These are phyloP conservation scores for Citrus mangshanensis DNA, from an alignment of 345 rosid genomes.

Conservation along the genomic window DNA sequence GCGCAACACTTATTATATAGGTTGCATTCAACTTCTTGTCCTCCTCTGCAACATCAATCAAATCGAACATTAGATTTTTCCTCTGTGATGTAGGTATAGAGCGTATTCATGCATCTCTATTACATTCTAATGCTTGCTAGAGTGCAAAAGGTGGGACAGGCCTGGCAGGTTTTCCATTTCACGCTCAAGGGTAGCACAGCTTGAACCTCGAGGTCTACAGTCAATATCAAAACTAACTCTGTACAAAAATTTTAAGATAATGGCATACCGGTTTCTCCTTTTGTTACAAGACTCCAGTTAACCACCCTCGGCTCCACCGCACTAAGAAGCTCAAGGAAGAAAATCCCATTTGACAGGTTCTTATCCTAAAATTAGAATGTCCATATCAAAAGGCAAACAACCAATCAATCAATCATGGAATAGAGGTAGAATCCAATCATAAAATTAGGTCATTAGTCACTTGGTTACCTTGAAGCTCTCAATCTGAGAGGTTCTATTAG, in stretches of 20 bases:
- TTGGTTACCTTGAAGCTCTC: constrained; percentile 88
- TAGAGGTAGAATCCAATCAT: background rate
- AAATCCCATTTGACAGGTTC: constrained; percentile 67
- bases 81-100: background rate
- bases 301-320: constrained; percentile 94
- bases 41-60: constrained; percentile 62
- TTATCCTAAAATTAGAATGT: constrained; percentile 53
- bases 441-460: background rate
- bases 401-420: background rate
- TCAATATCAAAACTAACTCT: background rate
- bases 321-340: constrained; percentile 89
- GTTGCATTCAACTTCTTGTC: constrained; percentile 95
- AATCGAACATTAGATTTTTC: constrained; percentile 4
- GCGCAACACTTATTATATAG: constrained; percentile 92
- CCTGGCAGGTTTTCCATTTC: background rate
- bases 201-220: background rate
- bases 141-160: constrained; percentile 1
- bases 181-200: background rate
- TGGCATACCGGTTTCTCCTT: constrained; percentile 69
- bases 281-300: constrained; percentile 83
- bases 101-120: background rate
- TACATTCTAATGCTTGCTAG: background rate
- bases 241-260: background rate
- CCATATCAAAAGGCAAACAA: constrained; percentile 9
- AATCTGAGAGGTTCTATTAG: constrained; percentile 61